Evolutionary conservation across 2,329 filamentous ascomycete genomes (phyloP).

Genomic region (Claviceps monticola): DNA sequence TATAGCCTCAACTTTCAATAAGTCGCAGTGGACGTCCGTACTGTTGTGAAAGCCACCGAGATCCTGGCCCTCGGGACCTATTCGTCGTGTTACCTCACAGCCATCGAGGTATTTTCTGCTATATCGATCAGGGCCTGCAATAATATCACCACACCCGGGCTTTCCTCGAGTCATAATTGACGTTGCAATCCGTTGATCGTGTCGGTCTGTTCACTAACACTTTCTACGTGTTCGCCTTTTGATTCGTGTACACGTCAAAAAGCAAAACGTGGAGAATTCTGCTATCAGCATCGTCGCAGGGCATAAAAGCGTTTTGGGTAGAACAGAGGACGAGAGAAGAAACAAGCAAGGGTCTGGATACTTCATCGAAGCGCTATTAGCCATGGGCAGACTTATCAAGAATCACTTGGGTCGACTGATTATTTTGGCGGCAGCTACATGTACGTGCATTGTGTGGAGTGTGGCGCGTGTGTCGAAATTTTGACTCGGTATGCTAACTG

Average conservation of each 20-base stretch:
- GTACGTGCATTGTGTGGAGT: slow-evolving; percentile 32
- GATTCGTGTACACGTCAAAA: neutral
- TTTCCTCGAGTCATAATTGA: slow-evolving; percentile 27
- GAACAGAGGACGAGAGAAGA: neutral
- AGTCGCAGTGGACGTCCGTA: slow-evolving; percentile 1
- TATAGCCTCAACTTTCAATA: slow-evolving; percentile 2
- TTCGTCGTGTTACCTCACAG: slow-evolving; percentile 8
- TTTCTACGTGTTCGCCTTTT: slow-evolving; percentile 9
- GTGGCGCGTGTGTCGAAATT: neutral
- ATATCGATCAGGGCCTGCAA: slow-evolving; percentile 4
- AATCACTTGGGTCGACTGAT: slow-evolving; percentile 98
- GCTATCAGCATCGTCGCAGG: neutral
- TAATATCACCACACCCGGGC: slow-evolving; percentile 13
- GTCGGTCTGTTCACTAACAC: slow-evolving; percentile 42
- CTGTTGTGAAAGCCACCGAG: slow-evolving; percentile 9
- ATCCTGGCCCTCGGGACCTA: neutral
- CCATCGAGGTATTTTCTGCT: slow-evolving; percentile 4
- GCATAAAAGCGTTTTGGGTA: neutral
- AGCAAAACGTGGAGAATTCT: neutral
- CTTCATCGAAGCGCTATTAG: neutral
- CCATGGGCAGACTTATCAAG: slow-evolving; percentile 97
- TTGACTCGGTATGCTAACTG: slow-evolving; percentile 8
- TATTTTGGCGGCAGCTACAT: slow-evolving; percentile 67
- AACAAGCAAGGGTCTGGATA: slow-evolving; percentile 2
- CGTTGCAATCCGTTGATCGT: slow-evolving; percentile 13